Percentiles rank a stretch among this genome's conserved stretches.
Evolutionary conservation across 164 flowering plant genomes (phyloP).

Genomic region (Stephania cephalantha): DNA sequence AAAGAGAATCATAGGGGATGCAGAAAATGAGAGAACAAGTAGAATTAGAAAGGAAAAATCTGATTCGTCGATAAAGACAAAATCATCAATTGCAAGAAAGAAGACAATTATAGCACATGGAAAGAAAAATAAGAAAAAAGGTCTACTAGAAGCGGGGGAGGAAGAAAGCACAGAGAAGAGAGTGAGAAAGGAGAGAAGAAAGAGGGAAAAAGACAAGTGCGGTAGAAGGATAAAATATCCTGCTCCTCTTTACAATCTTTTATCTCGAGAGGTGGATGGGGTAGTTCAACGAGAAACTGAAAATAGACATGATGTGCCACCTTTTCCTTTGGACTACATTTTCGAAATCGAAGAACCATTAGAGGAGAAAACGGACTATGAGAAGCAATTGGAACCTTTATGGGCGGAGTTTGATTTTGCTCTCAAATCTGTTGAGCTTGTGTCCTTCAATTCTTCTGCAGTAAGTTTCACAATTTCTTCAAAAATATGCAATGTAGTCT

Average conservation of each 20-base stretch:
- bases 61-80: no score
- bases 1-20: background rate
- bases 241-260: slow-evolving; percentile 16
- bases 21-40: background rate
- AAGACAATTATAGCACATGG: slow-evolving; percentile 9
- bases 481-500: background rate
- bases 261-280: slow-evolving; percentile 28
- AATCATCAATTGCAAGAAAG: background rate
- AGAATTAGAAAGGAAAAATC: no score
- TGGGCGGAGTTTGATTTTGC: slow-evolving; percentile 44
- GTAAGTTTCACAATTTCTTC: slow-evolving; percentile 21
- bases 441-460: slow-evolving; percentile 14
- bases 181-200: no score
- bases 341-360: slow-evolving; percentile 16
- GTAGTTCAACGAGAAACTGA: slow-evolving; percentile 16
- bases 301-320: background rate
- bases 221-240: no score
- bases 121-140: slow-evolving; percentile 16
- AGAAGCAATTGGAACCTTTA: slow-evolving; percentile 31
- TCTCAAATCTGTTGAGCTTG: slow-evolving; percentile 23
- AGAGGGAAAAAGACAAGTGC: no score
- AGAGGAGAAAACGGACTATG: slow-evolving; percentile 35
- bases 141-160: slow-evolving; percentile 3
- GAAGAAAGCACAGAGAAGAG: no score
- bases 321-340: slow-evolving; percentile 33